Evolutionary conservation across 2,329 filamentous ascomycete genomes (phyloP), one percentile per base, ranked within the genome.

Genomic region (Triangularia setosa): DNA sequence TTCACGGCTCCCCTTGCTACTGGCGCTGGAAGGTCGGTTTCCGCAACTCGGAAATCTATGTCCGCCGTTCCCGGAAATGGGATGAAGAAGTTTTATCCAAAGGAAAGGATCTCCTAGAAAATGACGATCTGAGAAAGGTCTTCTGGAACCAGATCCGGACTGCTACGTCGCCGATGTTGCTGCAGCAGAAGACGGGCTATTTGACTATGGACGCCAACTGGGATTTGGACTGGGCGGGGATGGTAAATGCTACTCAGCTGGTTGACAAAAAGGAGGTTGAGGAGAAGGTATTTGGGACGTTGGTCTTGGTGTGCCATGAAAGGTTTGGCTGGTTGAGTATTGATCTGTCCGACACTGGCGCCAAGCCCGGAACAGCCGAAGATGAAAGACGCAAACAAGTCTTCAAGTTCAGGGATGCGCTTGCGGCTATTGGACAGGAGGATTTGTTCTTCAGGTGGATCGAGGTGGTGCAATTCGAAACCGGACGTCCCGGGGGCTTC

Each of bases 381-480:
- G 88, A 90, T 64, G 83, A 87, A 66, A 84, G 85, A 57, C 80
- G 88, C 69, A 85, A 87, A 67, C 92, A 95, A 77, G 88, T 97
- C 8, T 85, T 95, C 67, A 83, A 84, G 2, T 96, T 97, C 75
- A 88, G 91, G 71, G 90, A 95, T 53, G 87, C 87, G 21, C 81
- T 97, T 70, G 83, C 85, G 1, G 83, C 83, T 2, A 82, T 95
- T 76, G 92, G 90, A 53, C 96, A 97, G 77, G 93, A 97, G 75
- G 87, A 90, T 68, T 76, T 97, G 61, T 97, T 97, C 79, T 97
- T 91, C 79, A 87, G 90, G 62, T 97, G 93, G 92, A 91, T 97
- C 58, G 93, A 97, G 79, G 84, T 96, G 73, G 88, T 97, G 58
- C 93, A 97, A 78, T 96, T 87, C 72, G 93, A 97, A 78, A 89